Evolutionary conservation across 805 yeast genomes (phyloP), one percentile per base, ranked within the genome.

Genomic region (Ogataea pilisensis): DNA sequence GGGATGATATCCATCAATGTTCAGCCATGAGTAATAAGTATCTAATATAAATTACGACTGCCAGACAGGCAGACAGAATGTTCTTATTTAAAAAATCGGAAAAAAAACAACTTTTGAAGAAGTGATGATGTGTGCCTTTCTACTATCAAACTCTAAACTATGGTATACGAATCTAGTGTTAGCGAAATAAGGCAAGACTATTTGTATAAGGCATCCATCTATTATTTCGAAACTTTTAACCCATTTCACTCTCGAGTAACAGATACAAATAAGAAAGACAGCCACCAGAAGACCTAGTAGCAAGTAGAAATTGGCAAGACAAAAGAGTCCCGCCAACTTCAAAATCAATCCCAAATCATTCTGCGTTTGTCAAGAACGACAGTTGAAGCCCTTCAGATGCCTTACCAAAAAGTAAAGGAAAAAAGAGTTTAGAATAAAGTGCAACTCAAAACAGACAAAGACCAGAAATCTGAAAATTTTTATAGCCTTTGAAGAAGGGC

Each of bases 111-210:
- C 14, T 27, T 27, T n/a, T 17, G 14, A 9, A 5, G 16, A 12
- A 9, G 8, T 8, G 5, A 13, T 33, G 34, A 53, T 61, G 62
- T 61, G 52, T 54, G 60, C 65, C 63, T 48, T 54, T 50, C 65
- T 61, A 61, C 66, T 61, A 61, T 61, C 66, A 61, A 61, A 61
- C 66, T 59, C 66, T 58, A 61, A 54, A 55, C 51, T 61, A 61
- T 57, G 51, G 57, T 30, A 31, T 19, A 43, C 37, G 51, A 58
- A 51, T 49, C 45, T 58, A 61, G 66, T 60, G 66, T 61, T 61
- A 61, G 66, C 66, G 66, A 61, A 61, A 61, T 59, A 59, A 53
- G 63, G 64, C 59, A 47, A 37, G 6, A 12, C 34, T 31, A 26
- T 26, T 13, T 16, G 31, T 26, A 14, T 26, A 19, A 34, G 31